These are phyloP conservation scores for Mucor velutinosus DNA, from an alignment of 371 early-diverging fungal species.

Conservation along the genomic window DNA sequence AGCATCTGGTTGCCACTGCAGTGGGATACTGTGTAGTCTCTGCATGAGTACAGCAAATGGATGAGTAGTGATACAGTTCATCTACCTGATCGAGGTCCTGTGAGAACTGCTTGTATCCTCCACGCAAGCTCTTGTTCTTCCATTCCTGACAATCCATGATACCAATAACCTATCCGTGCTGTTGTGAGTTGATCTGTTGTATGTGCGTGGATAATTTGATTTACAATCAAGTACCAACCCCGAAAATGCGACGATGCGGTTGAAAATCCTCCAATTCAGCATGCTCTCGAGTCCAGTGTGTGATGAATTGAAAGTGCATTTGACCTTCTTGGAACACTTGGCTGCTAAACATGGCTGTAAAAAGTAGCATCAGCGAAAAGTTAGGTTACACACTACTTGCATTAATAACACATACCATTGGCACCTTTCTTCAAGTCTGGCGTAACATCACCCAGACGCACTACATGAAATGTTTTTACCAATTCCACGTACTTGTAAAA, in stretches of 20 bases:
- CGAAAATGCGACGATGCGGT: conserved; percentile 75
- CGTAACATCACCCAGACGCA: conserved; percentile 63
- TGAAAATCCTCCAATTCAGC: conserved; percentile 77
- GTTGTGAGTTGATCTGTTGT: not conserved
- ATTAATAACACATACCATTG: conserved; percentile 36
- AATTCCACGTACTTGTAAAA: conserved; percentile 75
- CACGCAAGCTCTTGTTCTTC: conserved; percentile 60
- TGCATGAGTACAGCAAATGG: not conserved
- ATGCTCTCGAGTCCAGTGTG: conserved; percentile 66
- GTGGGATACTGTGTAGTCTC: conserved; percentile 63
- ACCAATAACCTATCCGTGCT: conserved; percentile 64
- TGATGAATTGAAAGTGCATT: conserved; percentile 78
- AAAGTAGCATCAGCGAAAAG: not conserved
- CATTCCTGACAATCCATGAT: conserved; percentile 83
- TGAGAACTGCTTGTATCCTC: conserved; percentile 67
- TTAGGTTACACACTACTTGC: not conserved
- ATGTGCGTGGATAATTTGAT: not conserved
- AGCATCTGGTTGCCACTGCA: conserved; percentile 73
- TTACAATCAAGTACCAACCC: conserved; percentile 43
- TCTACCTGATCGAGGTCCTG: conserved; percentile 4
- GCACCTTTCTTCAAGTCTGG: conserved; percentile 59
- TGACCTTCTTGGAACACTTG: conserved; percentile 67
- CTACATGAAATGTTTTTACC: conserved; percentile 61
- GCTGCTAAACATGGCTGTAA: conserved; percentile 28
- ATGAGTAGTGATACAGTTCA: too few species aligned